Conservation (phyloP, 192 early-diverging fungal species). For the Coemansia sp. region DNA sequence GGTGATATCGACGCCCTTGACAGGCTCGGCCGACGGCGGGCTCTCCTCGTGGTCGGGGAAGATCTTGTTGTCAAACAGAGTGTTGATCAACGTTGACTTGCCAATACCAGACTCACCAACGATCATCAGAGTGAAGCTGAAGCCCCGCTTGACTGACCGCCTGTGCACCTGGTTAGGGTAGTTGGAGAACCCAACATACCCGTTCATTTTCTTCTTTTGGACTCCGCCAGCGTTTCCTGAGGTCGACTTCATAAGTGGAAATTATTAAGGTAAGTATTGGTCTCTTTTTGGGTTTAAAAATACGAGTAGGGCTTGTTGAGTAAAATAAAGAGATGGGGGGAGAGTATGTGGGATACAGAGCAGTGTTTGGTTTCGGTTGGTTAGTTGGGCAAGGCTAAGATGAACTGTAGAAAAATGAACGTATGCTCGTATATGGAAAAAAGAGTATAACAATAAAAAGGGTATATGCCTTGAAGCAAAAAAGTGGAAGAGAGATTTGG, state of each 20-base stretch:
- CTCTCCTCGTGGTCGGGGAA: slow-evolving; percentile 80
- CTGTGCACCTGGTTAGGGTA: slow-evolving; percentile 93
- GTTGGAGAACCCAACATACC: slow-evolving; percentile 94
- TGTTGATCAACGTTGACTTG: slow-evolving; percentile 98
- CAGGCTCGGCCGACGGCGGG: slow-evolving; percentile 63
- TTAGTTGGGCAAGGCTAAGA: not conserved
- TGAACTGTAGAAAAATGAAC: not conserved
- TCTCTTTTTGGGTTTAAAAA: not conserved
- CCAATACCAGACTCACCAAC: slow-evolving; percentile 96
- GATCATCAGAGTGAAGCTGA: slow-evolving; percentile 95
- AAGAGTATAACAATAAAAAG: slow-evolving; percentile 9
- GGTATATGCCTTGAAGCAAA: slow-evolving; percentile 8
- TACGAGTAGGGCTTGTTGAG: not conserved
- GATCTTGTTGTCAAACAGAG: slow-evolving; percentile 87
- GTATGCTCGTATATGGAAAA: slow-evolving; percentile 16
- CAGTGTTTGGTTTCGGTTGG: no score
- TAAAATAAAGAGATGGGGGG: not conserved
- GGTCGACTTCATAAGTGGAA: slow-evolving; percentile 43
- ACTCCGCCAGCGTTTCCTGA: slow-evolving; percentile 40
- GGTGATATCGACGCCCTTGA: slow-evolving; percentile 77
- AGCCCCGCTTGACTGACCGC: slow-evolving; percentile 92
- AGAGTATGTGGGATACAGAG: not conserved
- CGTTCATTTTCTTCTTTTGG: slow-evolving; percentile 66
- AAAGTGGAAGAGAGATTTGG: not conserved
- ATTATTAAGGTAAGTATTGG: not conserved